Base-by-base conservation (phyloP, 805 yeast species). In the Metschnikowia kunwiensis region DNA sequence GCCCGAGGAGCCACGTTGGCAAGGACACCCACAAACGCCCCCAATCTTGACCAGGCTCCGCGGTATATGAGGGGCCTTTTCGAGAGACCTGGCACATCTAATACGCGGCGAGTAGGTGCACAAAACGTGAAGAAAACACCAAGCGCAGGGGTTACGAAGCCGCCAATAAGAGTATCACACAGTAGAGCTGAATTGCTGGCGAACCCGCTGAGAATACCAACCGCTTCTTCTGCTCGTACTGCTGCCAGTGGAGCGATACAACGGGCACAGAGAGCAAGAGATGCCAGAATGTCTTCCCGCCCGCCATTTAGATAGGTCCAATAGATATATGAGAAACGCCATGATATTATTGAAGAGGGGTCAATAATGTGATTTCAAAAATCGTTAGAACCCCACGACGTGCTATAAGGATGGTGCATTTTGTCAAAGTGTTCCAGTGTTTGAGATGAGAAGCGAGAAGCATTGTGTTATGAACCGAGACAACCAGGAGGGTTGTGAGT, bases 41-140 rank as follows among this genome's bases (percentile, higher is more conserved):
- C 73, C n/a, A 64, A 68, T 39, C 55, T 68, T 25, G 56, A 67
- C 51, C 73, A 68, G 46, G 63, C 68, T 2, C 72, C 72, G 8
- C 51, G 73, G 32, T 68, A 66, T 50, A 54, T 66, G 64, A 49
- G 58, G 13, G 71, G 69, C 3, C 55, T 66, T 16, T 61, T 62
- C 40, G 65, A 58, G 24, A 47, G 39, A 22, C 28, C 50, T 2
- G 39, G 32, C 7, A 21, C 43, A 5, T 29, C 40, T 15, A 47
- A 46, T 19, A 20, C 26, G 11, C 40, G 39, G 18, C 33, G 26
- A 14, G 21, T 16, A 21, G 36, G 27, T 16, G 8, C 11, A n/a
- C 38, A 27, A 27, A 20, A 13, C 9, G 24, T n/a, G 11, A 21
- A 21, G 9, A 21, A 5, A 9, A 21, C 9, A 21, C 9, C 11